Evolutionary conservation across 805 yeast species (phyloP), one percentile per base, ranked within the genome.

Genomic region (Trichomonascus vanleenenianus): DNA sequence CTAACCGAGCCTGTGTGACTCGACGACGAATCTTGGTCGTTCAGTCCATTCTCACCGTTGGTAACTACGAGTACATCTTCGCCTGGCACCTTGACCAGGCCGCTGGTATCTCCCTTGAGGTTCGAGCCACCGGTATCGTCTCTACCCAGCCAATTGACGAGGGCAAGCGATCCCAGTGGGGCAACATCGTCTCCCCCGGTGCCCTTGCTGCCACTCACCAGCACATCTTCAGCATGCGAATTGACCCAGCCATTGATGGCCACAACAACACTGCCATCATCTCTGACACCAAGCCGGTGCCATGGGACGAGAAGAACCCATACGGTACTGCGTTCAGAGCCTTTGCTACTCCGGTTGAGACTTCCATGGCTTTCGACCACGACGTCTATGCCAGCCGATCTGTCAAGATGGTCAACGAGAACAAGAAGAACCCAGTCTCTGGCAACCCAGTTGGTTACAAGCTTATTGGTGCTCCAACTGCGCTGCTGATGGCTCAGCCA

Each of bases 171-270:
- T 84, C 81, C 45, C 83, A 83, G 52, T 70, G 65, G 58, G 89
- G 88, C 57, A 84, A 88, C 32, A 72, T 74, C 52, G 82, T 84
- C 48, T 87, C 85, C 39, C 89, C 88, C 52, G 80, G 82, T 58
- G 88, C 81, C 46, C 75, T 82, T 75, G 94, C 94, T 43, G 81
- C 91, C 27, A 81, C 79, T 71, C 94, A 84, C 63, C 94, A 84
- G 68, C 94, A 84, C 67, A 73, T 84, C 60, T 70, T 84, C 56
- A 77, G 85, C 10, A 79, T 83, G 67, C 78, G 93, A 73, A 76
- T 85, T 57, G 93, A 84, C 64, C 84, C 89, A 39, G 85, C 89
- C 50, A 62, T 84, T 41, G 94, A 84, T 62, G 94, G 94, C 56
- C 83, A 84, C 65, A 71, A 79, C 54, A 84, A 84, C 71, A 68